Percentiles rank a stretch among this genome's conserved stretches.
These are phyloP conservation scores for Termitomyces sp. DNA, from an alignment of 768 basidiomycete species.

Conservation along the genomic window DNA sequence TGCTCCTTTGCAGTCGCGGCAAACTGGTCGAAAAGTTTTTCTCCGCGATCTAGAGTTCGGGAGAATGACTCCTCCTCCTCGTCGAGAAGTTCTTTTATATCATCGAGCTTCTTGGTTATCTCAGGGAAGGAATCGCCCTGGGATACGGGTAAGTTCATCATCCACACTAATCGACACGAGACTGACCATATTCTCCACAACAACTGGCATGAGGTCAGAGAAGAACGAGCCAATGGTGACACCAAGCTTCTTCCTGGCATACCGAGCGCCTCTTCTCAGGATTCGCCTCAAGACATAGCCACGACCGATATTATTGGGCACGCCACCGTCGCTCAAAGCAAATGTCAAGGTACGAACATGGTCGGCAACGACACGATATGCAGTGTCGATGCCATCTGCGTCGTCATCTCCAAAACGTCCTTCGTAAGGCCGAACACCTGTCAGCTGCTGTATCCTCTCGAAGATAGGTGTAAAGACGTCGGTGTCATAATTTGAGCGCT, in stretches of 20 bases:
- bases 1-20: slow-evolving; percentile 63
- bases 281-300: slow-evolving; percentile 98
- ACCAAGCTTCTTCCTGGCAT: slow-evolving; percentile 91
- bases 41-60: slow-evolving; percentile 94
- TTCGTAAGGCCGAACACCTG: slow-evolving; percentile 81
- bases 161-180: background rate
- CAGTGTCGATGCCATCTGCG: slow-evolving; percentile 91
- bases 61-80: slow-evolving; percentile 99
- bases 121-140: slow-evolving; percentile 92
- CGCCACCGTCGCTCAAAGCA: slow-evolving; percentile 93
- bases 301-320: slow-evolving; percentile 93
- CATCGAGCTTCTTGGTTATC: slow-evolving; percentile 75
- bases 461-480: slow-evolving; percentile 94
- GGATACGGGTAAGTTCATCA: slow-evolving; percentile 1
- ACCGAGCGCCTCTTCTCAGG: slow-evolving; percentile 90
- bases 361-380: slow-evolving; percentile 96
- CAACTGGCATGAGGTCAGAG: slow-evolving; percentile 85
- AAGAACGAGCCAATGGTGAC: slow-evolving; percentile 95
- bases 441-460: slow-evolving; percentile 80
- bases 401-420: slow-evolving; percentile 98
- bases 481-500: slow-evolving; percentile 95
- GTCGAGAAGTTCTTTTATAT: slow-evolving; percentile 92
- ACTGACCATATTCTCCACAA: slow-evolving; percentile 85
- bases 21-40: slow-evolving; percentile 92
- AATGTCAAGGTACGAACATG: slow-evolving; percentile 95